Conservation (phyloP, 2,329 filamentous ascomycete species). For the Aspergillus clavatus region DNA sequence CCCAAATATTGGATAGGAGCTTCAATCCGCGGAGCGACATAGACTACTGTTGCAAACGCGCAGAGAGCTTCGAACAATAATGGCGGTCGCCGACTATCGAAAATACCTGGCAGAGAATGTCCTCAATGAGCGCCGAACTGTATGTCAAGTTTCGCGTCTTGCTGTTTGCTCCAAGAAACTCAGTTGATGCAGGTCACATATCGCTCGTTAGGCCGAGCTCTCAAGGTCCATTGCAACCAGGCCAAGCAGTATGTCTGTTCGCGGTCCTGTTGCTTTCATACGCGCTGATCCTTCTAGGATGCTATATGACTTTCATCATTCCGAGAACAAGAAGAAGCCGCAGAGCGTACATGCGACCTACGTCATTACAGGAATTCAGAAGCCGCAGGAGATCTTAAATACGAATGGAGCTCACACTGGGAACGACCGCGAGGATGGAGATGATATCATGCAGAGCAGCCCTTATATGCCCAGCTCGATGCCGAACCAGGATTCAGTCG, state of each 20-base stretch:
- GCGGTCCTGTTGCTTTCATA: neutral
- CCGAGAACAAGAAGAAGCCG: slow-evolving; percentile 69
- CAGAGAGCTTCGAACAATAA: slow-evolving; percentile 17
- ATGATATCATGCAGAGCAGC: slow-evolving; percentile 59
- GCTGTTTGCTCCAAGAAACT: neutral
- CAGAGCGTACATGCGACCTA: slow-evolving; percentile 88
- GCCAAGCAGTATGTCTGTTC: slow-evolving; percentile 73
- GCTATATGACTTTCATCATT: slow-evolving; percentile 77
- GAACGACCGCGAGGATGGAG: slow-evolving; percentile 58
- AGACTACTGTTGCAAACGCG: neutral
- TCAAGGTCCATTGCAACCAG: slow-evolving; percentile 77
- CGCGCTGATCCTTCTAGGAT: slow-evolving; percentile 53
- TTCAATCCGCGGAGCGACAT: neutral
- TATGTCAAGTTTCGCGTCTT: slow-evolving; percentile 38
- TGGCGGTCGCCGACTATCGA: slow-evolving; percentile 52
- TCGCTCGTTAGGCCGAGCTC: slow-evolving; percentile 71
- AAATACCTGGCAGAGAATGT: slow-evolving; percentile 71
- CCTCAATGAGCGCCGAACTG: slow-evolving; percentile 68
- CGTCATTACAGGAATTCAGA: slow-evolving; percentile 68
- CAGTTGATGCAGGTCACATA: slow-evolving; percentile 67
- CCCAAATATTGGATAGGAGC: neutral
- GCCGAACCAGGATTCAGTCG: slow-evolving; percentile 48
- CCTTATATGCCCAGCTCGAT: slow-evolving; percentile 64
- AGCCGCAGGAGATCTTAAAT: slow-evolving; percentile 27
- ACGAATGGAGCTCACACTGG: slow-evolving; percentile 36